Base-by-base conservation (phyloP, 441 rosid species). In the Melastoma candidum region DNA sequence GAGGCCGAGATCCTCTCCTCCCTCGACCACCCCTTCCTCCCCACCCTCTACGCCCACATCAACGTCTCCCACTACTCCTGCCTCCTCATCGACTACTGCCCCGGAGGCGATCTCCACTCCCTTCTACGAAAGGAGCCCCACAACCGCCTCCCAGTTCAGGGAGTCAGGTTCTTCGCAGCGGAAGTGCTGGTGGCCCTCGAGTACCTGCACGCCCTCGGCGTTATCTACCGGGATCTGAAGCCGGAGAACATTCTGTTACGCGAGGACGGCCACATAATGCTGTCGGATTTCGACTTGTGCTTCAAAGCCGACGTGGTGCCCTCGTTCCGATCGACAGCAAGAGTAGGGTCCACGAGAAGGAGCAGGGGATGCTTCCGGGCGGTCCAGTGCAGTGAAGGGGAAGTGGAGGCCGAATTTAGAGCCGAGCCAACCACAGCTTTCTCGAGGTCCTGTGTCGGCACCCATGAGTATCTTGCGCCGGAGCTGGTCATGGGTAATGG, bases 171-270 rank as follows among this genome's bases (percentile, higher is more conserved):
- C 73, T 82, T 77, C 59, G 79, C 80, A 1, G 84, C 89, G 1
- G 85, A 82, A 63, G 80, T 77, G 11, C 75, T 82, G 57, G 80
- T 82, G n/a, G 84, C 86, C n/a, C 63, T 82, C 52, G 89, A 82
- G 56, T 82, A 82, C 53, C 77, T 82, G 4, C 89, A 82, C 68
- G 82, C 85, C 4, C 74, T 77, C 46, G 89, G 89, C 12, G 66
- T 82, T 13, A 75, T 82, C 1, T 82, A 82, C 74, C 66, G 88
- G 6, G 88, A 82, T 61, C 83, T 82, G 12, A 82, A 82, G 53
- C 88, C 88, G 4, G 88, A 82, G 24, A 82, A 82, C 72, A 70
- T 82, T 54, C 65, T 82, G 69, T 61, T 82, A 14, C 78, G 83
- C 0, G 83, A 75, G 27, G 77, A 79, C 26, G 88, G 85, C 24